phyloP scores from a whole-genome alignment of 2,329 filamentous ascomycete genomes.

The Fusarium buxicola region DNA sequence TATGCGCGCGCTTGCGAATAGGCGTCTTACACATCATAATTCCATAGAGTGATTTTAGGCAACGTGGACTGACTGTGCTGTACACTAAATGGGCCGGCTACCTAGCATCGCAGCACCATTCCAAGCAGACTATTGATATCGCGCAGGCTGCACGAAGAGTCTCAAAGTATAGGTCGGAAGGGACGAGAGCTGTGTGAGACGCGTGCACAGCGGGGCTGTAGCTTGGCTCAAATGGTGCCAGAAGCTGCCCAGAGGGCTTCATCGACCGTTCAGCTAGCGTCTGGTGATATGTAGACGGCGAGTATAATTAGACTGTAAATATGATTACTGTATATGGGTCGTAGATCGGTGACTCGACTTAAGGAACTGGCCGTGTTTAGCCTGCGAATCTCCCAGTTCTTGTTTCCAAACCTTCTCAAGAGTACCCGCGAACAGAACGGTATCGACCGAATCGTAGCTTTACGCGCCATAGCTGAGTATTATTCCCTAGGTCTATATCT shows the following conservation, averaged over 20 bases:
- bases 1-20: constrained; percentile 40
- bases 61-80: constrained; percentile 9
- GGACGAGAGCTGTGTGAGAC: too few species aligned
- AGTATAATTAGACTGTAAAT: too few species aligned
- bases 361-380: too few species aligned
- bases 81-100: background rate
- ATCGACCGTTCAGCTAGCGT: background rate
- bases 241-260: background rate
- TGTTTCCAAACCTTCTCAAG: too few species aligned
- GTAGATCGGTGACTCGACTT: too few species aligned
- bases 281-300: background rate
- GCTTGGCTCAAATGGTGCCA: background rate
- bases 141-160: constrained; percentile 32
- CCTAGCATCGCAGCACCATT: constrained; percentile 14
- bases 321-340: too few species aligned
- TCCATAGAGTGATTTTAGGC: constrained; percentile 15
- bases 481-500: constrained; percentile 30
- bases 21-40: constrained; percentile 34
- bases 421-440: constrained; percentile 3
- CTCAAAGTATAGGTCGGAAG: background rate
- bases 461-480: constrained; percentile 20
- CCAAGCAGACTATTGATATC: constrained; percentile 23
- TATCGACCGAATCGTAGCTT: constrained; percentile 29
- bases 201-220: too few species aligned
- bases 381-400: too few species aligned